A percentile compares a stretch with the other conserved stretches of the same genome.
phyloP scores from a whole-genome alignment of 192 early-diverging fungal species.

The Mortierella claussenii region DNA sequence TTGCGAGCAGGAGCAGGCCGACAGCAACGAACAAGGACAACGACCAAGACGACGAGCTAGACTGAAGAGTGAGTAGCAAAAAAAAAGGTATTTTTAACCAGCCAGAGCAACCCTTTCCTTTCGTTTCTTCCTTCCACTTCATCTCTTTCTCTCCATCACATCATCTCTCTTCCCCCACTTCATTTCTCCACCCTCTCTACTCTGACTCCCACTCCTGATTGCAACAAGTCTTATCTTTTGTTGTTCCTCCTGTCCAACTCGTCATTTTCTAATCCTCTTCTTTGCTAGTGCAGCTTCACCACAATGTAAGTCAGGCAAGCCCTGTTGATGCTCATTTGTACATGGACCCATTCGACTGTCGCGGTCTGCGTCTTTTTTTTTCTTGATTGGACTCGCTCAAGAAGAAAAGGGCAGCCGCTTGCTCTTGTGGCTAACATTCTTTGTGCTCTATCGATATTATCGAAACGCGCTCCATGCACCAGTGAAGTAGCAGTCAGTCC shows the following conservation, averaged over 20 bases:
- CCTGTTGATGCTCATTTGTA: too few species aligned
- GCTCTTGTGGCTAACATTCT: too few species aligned
- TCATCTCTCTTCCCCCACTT: neutral
- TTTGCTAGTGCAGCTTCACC: neutral
- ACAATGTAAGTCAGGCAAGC: neutral
- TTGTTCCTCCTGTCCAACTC: too few species aligned
- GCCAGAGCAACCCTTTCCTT: neutral
- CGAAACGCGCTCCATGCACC: too few species aligned
- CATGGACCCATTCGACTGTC: too few species aligned
- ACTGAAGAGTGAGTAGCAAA: conserved; percentile 2
- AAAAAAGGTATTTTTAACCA: conserved; percentile 1
- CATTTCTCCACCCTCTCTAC: neutral
- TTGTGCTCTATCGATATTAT: too few species aligned
- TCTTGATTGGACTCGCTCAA: too few species aligned
- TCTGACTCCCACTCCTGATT: too few species aligned
- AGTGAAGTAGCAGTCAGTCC: too few species aligned
- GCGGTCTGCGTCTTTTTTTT: too few species aligned
- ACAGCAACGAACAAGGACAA: neutral
- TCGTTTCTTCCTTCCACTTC: neutral
- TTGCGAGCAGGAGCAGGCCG: neutral
- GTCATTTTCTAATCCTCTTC: neutral
- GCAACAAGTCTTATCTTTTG: too few species aligned
- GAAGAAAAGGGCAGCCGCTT: too few species aligned
- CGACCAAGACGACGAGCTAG: neutral
- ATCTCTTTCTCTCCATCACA: neutral